These are phyloP conservation scores for Monosporascus sp. DNA, from an alignment of 2,329 filamentous ascomycete species.

Conservation along the genomic window DNA sequence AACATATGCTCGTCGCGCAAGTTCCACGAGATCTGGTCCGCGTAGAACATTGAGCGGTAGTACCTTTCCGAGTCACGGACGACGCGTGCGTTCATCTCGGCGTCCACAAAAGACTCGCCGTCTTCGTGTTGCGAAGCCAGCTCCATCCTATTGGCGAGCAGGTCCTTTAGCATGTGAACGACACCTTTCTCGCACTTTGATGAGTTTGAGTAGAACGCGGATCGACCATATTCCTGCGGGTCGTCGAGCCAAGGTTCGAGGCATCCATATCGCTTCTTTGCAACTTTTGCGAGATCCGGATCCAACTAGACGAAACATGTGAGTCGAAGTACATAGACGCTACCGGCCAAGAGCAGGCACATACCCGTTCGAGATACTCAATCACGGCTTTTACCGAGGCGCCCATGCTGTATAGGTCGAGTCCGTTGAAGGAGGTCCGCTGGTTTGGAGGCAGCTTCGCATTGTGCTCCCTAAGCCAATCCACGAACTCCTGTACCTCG, in stretches of 20 bases:
- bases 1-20: constrained; percentile 49
- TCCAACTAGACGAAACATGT: constrained; percentile 26
- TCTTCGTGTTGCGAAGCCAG: constrained; percentile 29
- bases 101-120: constrained; percentile 42
- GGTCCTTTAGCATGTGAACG: constrained; percentile 37
- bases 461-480: constrained; percentile 46
- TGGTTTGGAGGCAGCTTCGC: constrained; percentile 10
- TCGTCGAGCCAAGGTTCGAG: constrained; percentile 44
- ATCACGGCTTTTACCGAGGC: constrained; percentile 18
- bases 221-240: constrained; percentile 43
- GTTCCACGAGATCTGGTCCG: constrained; percentile 43
- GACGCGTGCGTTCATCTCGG: constrained; percentile 45
- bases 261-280: constrained; percentile 39
- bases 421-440: constrained; percentile 38
- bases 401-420: constrained; percentile 35
- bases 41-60: constrained; percentile 48
- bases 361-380: constrained; percentile 37
- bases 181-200: constrained; percentile 41
- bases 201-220: constrained; percentile 30
- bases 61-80: constrained; percentile 45
- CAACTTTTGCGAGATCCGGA: constrained; percentile 35
- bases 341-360: neutral
- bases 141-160: constrained; percentile 37
- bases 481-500: constrained; percentile 44
- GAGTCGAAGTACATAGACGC: neutral